A percentile compares a stretch with the other conserved stretches of the same genome.
Conservation (phyloP, 108 stramenopile species). For the Cyclotella choctawhatcheeana region DNA sequence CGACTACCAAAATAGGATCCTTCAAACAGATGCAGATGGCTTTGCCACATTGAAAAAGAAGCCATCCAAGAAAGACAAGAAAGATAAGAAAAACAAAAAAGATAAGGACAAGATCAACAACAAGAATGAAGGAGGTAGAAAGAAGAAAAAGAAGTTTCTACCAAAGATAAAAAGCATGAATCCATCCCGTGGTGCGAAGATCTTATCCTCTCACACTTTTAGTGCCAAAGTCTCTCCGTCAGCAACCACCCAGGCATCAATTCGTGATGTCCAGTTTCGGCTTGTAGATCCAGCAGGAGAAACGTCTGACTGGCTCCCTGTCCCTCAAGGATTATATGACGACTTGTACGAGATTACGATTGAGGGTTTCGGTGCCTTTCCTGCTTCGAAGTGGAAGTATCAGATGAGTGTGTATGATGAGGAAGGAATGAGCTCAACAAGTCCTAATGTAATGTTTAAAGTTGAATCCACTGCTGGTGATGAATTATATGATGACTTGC, state of each 20-base stretch:
- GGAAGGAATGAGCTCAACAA: slow-evolving; percentile 11
- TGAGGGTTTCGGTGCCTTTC: slow-evolving; percentile 31
- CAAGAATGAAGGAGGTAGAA: not conserved
- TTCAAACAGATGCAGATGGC: slow-evolving; percentile 5
- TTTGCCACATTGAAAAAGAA: slow-evolving; percentile 10
- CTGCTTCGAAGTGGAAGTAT: slow-evolving; percentile 31
- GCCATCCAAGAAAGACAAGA: slow-evolving; percentile 11
- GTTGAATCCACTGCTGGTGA: slow-evolving; percentile 3
- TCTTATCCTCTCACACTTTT: slow-evolving; percentile 18
- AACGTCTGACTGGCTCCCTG: slow-evolving; percentile 14
- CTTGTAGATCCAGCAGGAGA: slow-evolving; percentile 21
- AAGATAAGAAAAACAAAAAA: slow-evolving; percentile 15
- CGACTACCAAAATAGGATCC: not conserved
- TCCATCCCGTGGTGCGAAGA: slow-evolving; percentile 7
- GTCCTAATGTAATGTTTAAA: slow-evolving; percentile 17
- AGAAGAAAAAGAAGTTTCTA: slow-evolving; percentile 8
- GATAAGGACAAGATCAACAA: slow-evolving; percentile 19
- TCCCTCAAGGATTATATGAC: not conserved
- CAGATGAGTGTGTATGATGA: slow-evolving; percentile 25
- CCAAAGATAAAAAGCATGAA: not conserved
- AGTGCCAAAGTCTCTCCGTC: slow-evolving; percentile 15
- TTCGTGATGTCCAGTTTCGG: slow-evolving; percentile 15
- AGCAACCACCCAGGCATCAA: not conserved
- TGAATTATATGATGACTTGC: not conserved
- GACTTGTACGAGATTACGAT: slow-evolving; percentile 37